These are phyloP conservation scores for Fusarium continuum DNA, from an alignment of 2,329 filamentous ascomycete species.

Conservation along the genomic window DNA sequence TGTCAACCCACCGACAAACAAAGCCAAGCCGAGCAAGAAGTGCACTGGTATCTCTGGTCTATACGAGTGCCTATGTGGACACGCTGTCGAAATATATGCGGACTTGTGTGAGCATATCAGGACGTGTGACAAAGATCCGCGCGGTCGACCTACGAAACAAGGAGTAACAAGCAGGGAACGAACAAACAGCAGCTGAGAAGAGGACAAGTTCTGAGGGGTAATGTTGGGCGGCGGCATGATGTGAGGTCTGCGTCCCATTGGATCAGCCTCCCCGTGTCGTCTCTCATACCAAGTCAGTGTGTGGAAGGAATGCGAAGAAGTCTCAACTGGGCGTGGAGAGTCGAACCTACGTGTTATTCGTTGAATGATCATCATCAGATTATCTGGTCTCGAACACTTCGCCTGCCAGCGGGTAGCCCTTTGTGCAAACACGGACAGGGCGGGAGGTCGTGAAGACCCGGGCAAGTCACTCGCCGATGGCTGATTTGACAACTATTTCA, in stretches of 20 bases:
- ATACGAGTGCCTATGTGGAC: background rate
- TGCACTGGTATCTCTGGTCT: background rate
- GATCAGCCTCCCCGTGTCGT: background rate
- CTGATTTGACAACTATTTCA: background rate
- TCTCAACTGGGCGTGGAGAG: background rate
- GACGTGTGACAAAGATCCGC: background rate
- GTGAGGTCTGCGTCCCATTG: background rate
- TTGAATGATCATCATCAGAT: background rate
- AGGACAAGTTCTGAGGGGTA: background rate
- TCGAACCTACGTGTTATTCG: background rate
- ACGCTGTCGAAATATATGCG: background rate
- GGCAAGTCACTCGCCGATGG: background rate
- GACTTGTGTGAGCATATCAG: background rate
- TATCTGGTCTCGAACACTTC: background rate
- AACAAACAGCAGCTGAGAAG: background rate
- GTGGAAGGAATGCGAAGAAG: background rate
- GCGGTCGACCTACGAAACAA: background rate
- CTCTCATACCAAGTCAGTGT: background rate
- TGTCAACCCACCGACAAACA: background rate
- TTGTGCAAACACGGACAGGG: too few species aligned
- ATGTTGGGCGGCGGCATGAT: background rate
- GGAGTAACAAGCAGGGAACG: background rate
- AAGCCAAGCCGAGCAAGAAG: too few species aligned
- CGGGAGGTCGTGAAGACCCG: background rate
- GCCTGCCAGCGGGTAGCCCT: background rate